Percentiles rank a stretch among this genome's conserved stretches.
phyloP scores from a whole-genome alignment of 2,329 filamentous ascomycete species.

The Pseudopithomyces chartarum region DNA sequence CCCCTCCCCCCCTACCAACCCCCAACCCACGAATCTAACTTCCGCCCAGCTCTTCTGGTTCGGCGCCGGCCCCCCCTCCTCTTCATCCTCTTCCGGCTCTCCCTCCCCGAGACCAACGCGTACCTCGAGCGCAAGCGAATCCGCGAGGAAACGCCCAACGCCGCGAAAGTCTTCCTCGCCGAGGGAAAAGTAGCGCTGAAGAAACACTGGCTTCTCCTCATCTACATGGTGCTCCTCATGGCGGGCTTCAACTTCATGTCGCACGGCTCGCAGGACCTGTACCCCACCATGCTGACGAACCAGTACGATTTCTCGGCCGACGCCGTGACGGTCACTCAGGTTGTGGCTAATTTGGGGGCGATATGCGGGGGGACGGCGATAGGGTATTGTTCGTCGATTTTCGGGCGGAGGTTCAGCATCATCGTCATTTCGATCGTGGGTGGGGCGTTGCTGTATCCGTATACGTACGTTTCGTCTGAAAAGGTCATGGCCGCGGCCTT shows the following conservation, averaged over 20 bases:
- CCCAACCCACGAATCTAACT: too few species aligned
- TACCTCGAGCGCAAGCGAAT: constrained; percentile 71
- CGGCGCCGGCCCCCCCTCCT: constrained; percentile 79
- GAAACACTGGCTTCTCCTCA: constrained; percentile 78
- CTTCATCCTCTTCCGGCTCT: constrained; percentile 78
- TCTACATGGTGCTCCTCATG: constrained; percentile 86
- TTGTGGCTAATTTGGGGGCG: constrained; percentile 57
- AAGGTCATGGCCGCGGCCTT: constrained; percentile 79
- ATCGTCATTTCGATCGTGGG: constrained; percentile 62
- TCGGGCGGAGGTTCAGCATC: constrained; percentile 55
- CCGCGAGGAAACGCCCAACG: constrained; percentile 62
- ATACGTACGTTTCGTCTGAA: constrained; percentile 69
- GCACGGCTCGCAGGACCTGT: constrained; percentile 73
- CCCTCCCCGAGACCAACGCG: constrained; percentile 77
- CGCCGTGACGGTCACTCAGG: constrained; percentile 55
- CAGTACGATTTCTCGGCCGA: constrained; percentile 60
- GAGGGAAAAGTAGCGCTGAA: constrained; percentile 81
- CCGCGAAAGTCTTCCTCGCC: constrained; percentile 70
- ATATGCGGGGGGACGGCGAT: constrained; percentile 54
- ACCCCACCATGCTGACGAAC: constrained; percentile 64
- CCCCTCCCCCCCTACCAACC: too few species aligned
- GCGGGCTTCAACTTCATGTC: constrained; percentile 93
- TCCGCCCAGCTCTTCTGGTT: constrained; percentile 74
- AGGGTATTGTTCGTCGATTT: constrained; percentile 53
- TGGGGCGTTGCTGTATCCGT: constrained; percentile 81